A percentile compares a stretch with the other conserved stretches of the same genome.
These are phyloP conservation scores for Gentiana macrophylla DNA, from an alignment of 257 asterid genomes.

Conservation along the genomic window DNA sequence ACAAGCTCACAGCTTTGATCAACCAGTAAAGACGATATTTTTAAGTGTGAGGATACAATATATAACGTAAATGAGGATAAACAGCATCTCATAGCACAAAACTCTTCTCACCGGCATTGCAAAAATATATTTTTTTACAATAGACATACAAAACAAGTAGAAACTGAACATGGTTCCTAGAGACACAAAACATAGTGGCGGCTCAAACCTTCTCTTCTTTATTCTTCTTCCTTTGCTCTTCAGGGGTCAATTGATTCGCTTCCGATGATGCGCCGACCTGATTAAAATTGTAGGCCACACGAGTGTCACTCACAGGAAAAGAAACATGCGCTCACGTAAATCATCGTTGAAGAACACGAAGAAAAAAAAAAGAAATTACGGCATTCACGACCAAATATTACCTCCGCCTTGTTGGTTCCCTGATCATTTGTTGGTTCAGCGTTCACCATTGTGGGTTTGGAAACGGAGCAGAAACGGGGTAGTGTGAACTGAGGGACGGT, in stretches of 20 bases:
- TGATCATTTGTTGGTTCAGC: constrained; percentile 11
- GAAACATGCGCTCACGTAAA: background rate
- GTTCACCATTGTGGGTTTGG: constrained; percentile 12
- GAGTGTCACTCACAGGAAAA: background rate
- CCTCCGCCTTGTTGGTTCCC: constrained; percentile 9
- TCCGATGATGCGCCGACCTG: constrained; percentile 36
- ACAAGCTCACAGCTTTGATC: constrained; percentile 1
- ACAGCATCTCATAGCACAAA: too few relatives aligned
- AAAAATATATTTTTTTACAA: too few relatives aligned
- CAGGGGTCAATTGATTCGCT: constrained; percentile 42
- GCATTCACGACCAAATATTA: background rate
- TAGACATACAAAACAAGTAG: too few relatives aligned
- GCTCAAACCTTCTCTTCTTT: constrained; percentile 77
- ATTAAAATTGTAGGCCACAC: background rate
- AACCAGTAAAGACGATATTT: background rate
- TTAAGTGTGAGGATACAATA: too few relatives aligned
- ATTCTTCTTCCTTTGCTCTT: constrained; percentile 81
- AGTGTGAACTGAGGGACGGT: constrained; percentile 2
- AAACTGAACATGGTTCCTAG: too few relatives aligned
- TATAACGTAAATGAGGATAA: too few relatives aligned
- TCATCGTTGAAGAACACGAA: background rate
- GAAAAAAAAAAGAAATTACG: background rate
- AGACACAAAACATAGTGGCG: background rate
- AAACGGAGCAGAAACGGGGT: constrained; percentile 4
- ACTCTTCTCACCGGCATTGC: too few relatives aligned